Conservation (phyloP, 1,139 yeast genomes). For the Hansenula lynferdii region DNA sequence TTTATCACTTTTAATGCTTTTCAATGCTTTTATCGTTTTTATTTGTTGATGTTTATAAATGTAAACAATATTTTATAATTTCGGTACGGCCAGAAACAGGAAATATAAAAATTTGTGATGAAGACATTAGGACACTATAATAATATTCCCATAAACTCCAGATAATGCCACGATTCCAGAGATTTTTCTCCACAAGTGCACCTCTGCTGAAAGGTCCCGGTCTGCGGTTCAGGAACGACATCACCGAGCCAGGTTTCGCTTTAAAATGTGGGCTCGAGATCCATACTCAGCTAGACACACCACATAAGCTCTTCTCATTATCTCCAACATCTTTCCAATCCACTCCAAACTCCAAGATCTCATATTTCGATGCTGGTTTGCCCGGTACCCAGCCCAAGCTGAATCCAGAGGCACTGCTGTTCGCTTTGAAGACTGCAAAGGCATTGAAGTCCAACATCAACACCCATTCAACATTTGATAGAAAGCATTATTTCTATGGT, state of each 20-base stretch:
- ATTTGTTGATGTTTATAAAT: no score
- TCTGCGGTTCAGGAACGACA: no score
- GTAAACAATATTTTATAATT: no score
- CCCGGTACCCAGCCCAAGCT: constrained; percentile 93
- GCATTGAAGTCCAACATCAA: constrained; percentile 64
- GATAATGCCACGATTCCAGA: background rate
- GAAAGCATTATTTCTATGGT: constrained; percentile 94
- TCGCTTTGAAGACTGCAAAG: constrained; percentile 69
- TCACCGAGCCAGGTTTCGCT: constrained; percentile 16
- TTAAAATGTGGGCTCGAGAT: constrained; percentile 89
- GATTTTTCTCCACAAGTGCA: background rate
- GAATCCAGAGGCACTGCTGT: constrained; percentile 68
- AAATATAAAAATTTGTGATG: no score
- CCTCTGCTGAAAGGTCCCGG: no score
- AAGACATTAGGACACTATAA: no score
- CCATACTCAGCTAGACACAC: constrained; percentile 82
- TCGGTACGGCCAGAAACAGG: no score
- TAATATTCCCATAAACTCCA: no score
- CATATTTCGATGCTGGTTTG: constrained; percentile 78
- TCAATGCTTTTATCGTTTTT: no score
- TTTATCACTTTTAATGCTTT: no score
- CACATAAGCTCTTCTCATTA: constrained; percentile 68
- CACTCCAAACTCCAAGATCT: constrained; percentile 63
- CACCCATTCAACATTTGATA: constrained; percentile 63
- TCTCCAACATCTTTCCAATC: constrained; percentile 41